Conservation (phyloP, 805 yeast genomes). For the Kluyveromyces lactis region DNA sequence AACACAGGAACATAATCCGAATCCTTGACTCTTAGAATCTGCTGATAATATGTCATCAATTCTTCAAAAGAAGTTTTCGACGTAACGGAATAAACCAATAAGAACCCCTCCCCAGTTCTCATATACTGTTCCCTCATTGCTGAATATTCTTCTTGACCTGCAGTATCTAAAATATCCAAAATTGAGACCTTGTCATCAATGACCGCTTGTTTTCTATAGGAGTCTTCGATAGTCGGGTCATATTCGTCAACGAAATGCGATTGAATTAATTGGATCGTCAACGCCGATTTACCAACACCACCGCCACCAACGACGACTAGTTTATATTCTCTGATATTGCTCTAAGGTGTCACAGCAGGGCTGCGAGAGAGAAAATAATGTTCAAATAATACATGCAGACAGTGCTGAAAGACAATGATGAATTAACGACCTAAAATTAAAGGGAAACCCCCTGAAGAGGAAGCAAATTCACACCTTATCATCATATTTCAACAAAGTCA, state of each 20-base stretch:
- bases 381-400: too few species aligned
- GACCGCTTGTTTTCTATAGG: slow-evolving; percentile 79
- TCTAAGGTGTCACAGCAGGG: slow-evolving; percentile 3
- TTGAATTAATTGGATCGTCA: slow-evolving; percentile 91
- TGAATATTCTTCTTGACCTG: slow-evolving; percentile 95
- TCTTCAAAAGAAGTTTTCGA: slow-evolving; percentile 81
- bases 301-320: slow-evolving; percentile 97
- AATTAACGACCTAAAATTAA: too few species aligned
- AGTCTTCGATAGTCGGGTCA: slow-evolving; percentile 95
- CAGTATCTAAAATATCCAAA: slow-evolving; percentile 89
- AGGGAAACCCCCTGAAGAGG: too few species aligned
- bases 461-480: too few species aligned
- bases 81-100: slow-evolving; percentile 82
- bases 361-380: too few species aligned
- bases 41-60: slow-evolving; percentile 70
- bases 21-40: slow-evolving; percentile 71
- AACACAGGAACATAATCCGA: slow-evolving; percentile 67
- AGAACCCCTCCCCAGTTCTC: slow-evolving; percentile 93
- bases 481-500: too few species aligned
- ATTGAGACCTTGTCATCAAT: slow-evolving; percentile 73
- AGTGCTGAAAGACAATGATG: too few species aligned
- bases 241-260: slow-evolving; percentile 95
- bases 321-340: slow-evolving; percentile 63
- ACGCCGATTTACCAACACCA: slow-evolving; percentile 96
- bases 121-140: slow-evolving; percentile 92